These are phyloP conservation scores for Spizellomyces punctatus DNA, from an alignment of 192 early-diverging fungal species.

Conservation along the genomic window DNA sequence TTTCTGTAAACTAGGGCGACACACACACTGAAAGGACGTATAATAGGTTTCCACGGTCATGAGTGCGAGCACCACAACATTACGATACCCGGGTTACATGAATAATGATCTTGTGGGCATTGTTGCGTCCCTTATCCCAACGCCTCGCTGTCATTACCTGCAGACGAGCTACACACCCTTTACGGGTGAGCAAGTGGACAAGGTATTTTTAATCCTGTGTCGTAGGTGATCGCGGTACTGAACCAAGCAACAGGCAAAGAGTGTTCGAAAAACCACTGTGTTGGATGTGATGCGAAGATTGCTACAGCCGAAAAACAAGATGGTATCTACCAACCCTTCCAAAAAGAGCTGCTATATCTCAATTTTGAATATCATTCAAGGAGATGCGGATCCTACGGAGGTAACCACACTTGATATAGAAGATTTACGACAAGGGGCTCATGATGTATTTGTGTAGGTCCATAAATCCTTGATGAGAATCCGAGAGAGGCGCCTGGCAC, in stretches of 20 bases:
- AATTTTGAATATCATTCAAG: slow-evolving; percentile 98
- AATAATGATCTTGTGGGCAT: slow-evolving; percentile 98
- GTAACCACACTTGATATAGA: slow-evolving; percentile 41
- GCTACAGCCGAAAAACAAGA: slow-evolving; percentile 95
- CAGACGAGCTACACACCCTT: slow-evolving; percentile 97
- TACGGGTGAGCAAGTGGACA: slow-evolving; percentile 87
- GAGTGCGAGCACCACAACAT: slow-evolving; percentile 92
- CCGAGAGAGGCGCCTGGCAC: slow-evolving; percentile 88
- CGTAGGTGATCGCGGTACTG: too few species aligned
- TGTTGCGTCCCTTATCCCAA: slow-evolving; percentile 94
- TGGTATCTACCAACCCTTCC: slow-evolving; percentile 90
- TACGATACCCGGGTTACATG: slow-evolving; percentile 99
- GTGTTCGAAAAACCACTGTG: slow-evolving; percentile 94
- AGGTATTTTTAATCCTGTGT: slow-evolving; percentile 42
- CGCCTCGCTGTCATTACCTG: slow-evolving; percentile 96
- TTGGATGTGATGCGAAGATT: slow-evolving; percentile 97
- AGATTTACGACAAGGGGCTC: not conserved
- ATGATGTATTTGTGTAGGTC: slow-evolving; percentile 59
- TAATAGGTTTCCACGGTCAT: slow-evolving; percentile 94
- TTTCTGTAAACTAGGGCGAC: slow-evolving; percentile 3
- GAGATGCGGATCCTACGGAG: slow-evolving; percentile 96
- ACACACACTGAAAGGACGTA: not conserved
- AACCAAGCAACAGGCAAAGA: slow-evolving; percentile 66
- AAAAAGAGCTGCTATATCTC: slow-evolving; percentile 97
- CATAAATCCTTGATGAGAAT: slow-evolving; percentile 97